Evolutionary conservation across 1,284 basidiomycete species (phyloP).

Genomic region (Malassezia arunalokei): DNA sequence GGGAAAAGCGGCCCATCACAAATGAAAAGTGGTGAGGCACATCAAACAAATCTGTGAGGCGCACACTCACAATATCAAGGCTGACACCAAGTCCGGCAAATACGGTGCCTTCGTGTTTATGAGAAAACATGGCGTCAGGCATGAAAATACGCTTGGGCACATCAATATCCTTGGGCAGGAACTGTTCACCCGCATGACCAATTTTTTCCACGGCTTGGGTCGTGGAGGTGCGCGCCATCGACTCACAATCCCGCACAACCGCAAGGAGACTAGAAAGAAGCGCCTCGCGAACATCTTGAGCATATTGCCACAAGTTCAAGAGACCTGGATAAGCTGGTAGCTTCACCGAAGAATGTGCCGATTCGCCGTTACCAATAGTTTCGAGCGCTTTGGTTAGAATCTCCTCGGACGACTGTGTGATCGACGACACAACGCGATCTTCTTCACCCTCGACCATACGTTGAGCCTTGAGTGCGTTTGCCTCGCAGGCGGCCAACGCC

Average conservation of each 20-base stretch:
- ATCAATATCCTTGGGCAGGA: constrained; percentile 55
- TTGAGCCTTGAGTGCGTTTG: constrained; percentile 62
- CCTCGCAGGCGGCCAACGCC: constrained; percentile 73
- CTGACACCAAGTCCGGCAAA: constrained; percentile 35
- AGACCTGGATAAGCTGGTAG: constrained; percentile 74
- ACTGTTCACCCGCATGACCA: constrained; percentile 59
- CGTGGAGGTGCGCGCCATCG: constrained; percentile 66
- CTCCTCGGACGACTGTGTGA: constrained; percentile 51
- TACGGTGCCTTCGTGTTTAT: constrained; percentile 51
- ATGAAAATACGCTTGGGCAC: constrained; percentile 61
- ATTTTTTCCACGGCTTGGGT: constrained; percentile 60
- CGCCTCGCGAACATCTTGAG: constrained; percentile 64
- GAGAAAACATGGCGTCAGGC: constrained; percentile 84
- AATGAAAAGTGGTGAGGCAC: constrained; percentile 54
- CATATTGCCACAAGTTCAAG: constrained; percentile 76
- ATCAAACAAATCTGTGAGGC: constrained; percentile 70
- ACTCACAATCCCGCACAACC: constrained; percentile 68
- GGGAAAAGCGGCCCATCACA: constrained; percentile 49
- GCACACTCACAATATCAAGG: constrained; percentile 42
- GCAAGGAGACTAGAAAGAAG: constrained; percentile 71
- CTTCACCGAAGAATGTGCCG: constrained; percentile 44
- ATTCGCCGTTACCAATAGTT: constrained; percentile 61
- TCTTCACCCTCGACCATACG: constrained; percentile 67
- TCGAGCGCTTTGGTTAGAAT: constrained; percentile 62
- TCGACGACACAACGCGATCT: constrained; percentile 57